Percentiles rank a stretch among this genome's conserved stretches.
Evolutionary conservation across 108 stramenopile genomes (phyloP).

Genomic region (Cyclotella choctawhatcheeana): DNA sequence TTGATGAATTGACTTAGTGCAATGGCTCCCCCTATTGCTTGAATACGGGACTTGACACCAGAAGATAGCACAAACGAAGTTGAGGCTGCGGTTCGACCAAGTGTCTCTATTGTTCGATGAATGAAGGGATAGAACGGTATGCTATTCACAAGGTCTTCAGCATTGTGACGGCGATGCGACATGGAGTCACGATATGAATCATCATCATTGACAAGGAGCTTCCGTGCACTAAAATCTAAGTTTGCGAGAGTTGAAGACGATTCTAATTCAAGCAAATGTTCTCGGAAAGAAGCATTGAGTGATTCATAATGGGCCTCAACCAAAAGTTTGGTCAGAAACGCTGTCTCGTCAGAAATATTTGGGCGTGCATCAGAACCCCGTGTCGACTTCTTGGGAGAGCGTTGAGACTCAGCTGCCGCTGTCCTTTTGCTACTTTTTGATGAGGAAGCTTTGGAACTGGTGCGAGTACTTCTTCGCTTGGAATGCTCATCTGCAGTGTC

Average conservation of each 20-base stretch:
- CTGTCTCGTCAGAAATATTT: slow-evolving; percentile 41
- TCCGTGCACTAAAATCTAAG: background rate
- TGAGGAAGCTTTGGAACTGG: slow-evolving; percentile 29
- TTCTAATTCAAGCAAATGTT: slow-evolving; percentile 4
- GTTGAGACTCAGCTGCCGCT: slow-evolving; percentile 4
- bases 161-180: background rate
- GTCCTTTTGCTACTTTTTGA: background rate
- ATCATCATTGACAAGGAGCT: slow-evolving; percentile 41
- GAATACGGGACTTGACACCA: slow-evolving; percentile 24
- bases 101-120: slow-evolving; percentile 53
- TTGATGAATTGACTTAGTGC: slow-evolving; percentile 21
- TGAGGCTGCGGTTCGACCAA: slow-evolving; percentile 36
- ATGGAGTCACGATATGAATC: slow-evolving; percentile 9
- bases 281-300: slow-evolving; percentile 20
- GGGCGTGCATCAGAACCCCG: slow-evolving; percentile 25
- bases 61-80: slow-evolving; percentile 31
- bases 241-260: background rate
- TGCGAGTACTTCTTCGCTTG: slow-evolving; percentile 28
- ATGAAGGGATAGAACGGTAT: slow-evolving; percentile 52
- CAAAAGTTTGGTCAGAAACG: slow-evolving; percentile 36
- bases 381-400: slow-evolving; percentile 17
- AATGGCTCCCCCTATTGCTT: slow-evolving; percentile 46
- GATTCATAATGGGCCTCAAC: slow-evolving; percentile 25
- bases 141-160: background rate
- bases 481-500: background rate